phyloP scores from a whole-genome alignment of 805 yeast genomes.

The Starmerella potacharoeniae region DNA sequence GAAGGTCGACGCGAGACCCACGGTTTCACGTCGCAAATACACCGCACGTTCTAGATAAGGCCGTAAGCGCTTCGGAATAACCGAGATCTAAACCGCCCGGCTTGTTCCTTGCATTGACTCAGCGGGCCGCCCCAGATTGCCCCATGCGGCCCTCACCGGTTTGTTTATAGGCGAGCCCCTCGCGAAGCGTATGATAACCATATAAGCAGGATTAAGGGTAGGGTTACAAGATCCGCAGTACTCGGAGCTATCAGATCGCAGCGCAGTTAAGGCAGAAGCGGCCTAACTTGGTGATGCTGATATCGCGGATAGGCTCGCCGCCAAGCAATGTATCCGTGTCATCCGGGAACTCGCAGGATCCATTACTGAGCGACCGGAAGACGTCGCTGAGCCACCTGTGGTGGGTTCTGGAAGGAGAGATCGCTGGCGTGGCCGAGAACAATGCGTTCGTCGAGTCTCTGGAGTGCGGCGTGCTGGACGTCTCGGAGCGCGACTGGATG shows the following conservation, averaged over 20 bases:
- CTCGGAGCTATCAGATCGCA: not conserved
- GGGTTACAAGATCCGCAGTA: not conserved
- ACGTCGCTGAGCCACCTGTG: slow-evolving; percentile 17
- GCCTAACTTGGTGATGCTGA: slow-evolving; percentile 8
- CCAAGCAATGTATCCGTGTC: not conserved
- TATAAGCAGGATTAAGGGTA: not conserved
- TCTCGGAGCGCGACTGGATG: slow-evolving; percentile 16
- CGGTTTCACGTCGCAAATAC: too few relatives aligned
- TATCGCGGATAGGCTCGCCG: slow-evolving; percentile 12
- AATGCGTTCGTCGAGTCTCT: slow-evolving; percentile 1
- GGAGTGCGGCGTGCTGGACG: slow-evolving; percentile 15
- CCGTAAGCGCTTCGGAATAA: too few relatives aligned
- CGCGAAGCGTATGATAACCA: not conserved
- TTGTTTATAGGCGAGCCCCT: not conserved
- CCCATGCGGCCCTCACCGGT: not conserved
- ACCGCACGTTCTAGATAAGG: too few relatives aligned
- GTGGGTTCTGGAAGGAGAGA: slow-evolving; percentile 4
- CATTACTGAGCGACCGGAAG: slow-evolving; percentile 2
- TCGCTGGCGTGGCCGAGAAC: slow-evolving; percentile 1
- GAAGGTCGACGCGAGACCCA: too few relatives aligned
- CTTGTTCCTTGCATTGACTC: not conserved
- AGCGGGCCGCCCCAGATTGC: not conserved
- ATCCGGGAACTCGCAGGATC: not conserved
- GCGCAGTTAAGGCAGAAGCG: not conserved
- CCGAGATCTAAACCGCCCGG: too few relatives aligned